A percentile compares a stretch with the other conserved stretches of the same genome.
Conservation (phyloP, 2,329 filamentous ascomycete genomes). For the Paradendryphiella salina region DNA sequence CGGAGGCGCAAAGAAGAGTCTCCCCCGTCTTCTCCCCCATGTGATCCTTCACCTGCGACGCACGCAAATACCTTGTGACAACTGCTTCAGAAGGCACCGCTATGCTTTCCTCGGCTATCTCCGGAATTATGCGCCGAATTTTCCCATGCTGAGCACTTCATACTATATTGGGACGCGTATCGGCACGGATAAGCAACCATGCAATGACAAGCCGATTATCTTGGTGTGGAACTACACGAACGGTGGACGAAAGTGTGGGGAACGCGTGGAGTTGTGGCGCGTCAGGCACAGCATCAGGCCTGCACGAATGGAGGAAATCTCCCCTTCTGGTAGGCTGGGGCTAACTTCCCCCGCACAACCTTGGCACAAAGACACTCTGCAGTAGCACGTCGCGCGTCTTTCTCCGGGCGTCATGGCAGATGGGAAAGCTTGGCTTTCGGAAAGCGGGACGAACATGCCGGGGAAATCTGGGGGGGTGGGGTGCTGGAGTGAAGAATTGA, state of each 20-base stretch:
- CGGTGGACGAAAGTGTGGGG: slow-evolving; percentile 23
- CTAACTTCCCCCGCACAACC: slow-evolving; percentile 4
- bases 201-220: slow-evolving; percentile 5
- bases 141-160: not conserved
- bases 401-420: not conserved
- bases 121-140: not conserved
- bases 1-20: not conserved
- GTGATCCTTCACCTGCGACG: not conserved
- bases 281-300: slow-evolving; percentile 1
- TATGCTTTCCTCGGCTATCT: not conserved
- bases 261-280: slow-evolving; percentile 11
- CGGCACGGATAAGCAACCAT: not conserved
- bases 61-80: not conserved
- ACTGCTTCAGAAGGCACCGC: not conserved
- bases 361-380: not conserved
- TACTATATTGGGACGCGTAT: not conserved
- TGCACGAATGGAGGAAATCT: slow-evolving; percentile 28
- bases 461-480: not conserved
- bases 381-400: not conserved
- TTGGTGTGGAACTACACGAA: slow-evolving; percentile 17
- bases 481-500: not conserved
- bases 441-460: not conserved
- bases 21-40: not conserved
- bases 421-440: not conserved
- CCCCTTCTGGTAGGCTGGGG: slow-evolving; percentile 14